phyloP scores from a whole-genome alignment of 495 filamentous ascomycete genomes.

The Penicillium samsonianum region DNA sequence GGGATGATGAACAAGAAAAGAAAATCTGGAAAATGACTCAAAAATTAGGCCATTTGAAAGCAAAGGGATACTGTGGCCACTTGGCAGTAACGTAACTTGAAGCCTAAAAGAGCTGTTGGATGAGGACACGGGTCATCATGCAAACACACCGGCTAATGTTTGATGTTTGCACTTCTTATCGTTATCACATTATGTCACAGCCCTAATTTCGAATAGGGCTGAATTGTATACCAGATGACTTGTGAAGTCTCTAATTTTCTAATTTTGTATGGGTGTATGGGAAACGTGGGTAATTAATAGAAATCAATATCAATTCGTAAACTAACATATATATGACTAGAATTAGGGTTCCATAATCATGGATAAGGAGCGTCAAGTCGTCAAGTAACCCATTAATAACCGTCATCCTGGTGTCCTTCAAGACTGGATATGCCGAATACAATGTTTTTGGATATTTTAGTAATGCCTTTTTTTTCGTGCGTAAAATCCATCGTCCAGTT shows the following conservation, averaged over 20 bases:
- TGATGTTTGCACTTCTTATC: constrained; percentile 23
- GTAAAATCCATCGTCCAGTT: neutral
- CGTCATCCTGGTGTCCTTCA: constrained; percentile 11
- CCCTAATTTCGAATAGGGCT: constrained; percentile 9
- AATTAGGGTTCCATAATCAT: constrained; percentile 10
- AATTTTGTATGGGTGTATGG: no score
- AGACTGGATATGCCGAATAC: constrained; percentile 7
- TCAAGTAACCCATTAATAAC: constrained; percentile 16
- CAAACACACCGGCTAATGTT: constrained; percentile 17
- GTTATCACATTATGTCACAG: constrained; percentile 20
- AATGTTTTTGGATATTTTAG: constrained; percentile 14
- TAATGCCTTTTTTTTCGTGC: neutral
- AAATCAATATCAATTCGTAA: constrained; percentile 2
- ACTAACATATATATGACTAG: constrained; percentile 9
- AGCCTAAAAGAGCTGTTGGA: constrained; percentile 22
- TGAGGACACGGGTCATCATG: constrained; percentile 34
- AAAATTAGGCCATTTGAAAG: constrained; percentile 25
- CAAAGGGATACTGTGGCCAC: constrained; percentile 39
- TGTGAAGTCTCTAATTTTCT: neutral
- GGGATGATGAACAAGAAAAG: neutral
- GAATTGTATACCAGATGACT: neutral
- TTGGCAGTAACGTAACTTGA: constrained; percentile 40
- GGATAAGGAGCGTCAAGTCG: constrained; percentile 15
- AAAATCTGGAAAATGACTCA: constrained; percentile 2
- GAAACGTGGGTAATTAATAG: neutral